Conservation (phyloP, 2,329 filamentous ascomycete species). For the Pleomassaria siparia region DNA sequence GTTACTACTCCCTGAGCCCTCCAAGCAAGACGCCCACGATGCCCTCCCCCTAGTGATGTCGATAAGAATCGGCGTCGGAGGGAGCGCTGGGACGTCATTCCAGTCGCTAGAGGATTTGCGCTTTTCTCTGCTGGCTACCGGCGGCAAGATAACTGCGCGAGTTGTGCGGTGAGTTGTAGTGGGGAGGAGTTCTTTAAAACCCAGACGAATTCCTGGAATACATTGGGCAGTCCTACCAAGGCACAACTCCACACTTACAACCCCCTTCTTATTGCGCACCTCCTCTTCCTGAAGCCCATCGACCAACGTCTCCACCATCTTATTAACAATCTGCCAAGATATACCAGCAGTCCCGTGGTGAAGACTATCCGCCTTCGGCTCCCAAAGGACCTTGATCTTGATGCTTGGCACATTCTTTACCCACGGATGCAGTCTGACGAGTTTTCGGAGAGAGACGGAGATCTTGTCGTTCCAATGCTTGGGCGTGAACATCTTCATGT, state of each 20-base stretch:
- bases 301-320: background rate
- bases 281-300: background rate
- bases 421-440: conserved; percentile 28
- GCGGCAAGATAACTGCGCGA: too few species aligned
- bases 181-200: too few species aligned
- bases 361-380: conserved; percentile 7
- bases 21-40: too few species aligned
- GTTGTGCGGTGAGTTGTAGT: too few species aligned
- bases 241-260: background rate
- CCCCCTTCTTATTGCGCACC: background rate
- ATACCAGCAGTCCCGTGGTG: background rate
- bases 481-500: conserved; percentile 26
- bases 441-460: conserved; percentile 20
- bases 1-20: too few species aligned
- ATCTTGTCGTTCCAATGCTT: conserved; percentile 33
- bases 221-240: background rate
- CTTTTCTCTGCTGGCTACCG: too few species aligned
- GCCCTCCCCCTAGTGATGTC: too few species aligned
- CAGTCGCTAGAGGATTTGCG: too few species aligned
- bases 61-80: too few species aligned
- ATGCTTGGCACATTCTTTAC: conserved; percentile 23
- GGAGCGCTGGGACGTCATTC: too few species aligned
- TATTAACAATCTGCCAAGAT: background rate
- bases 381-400: conserved; percentile 29
- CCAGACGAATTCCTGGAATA: too few species aligned